Evolutionary conservation across 768 basidiomycete genomes (phyloP), one percentile per base, ranked within the genome.

Genomic region (Tulasnella sp.): DNA sequence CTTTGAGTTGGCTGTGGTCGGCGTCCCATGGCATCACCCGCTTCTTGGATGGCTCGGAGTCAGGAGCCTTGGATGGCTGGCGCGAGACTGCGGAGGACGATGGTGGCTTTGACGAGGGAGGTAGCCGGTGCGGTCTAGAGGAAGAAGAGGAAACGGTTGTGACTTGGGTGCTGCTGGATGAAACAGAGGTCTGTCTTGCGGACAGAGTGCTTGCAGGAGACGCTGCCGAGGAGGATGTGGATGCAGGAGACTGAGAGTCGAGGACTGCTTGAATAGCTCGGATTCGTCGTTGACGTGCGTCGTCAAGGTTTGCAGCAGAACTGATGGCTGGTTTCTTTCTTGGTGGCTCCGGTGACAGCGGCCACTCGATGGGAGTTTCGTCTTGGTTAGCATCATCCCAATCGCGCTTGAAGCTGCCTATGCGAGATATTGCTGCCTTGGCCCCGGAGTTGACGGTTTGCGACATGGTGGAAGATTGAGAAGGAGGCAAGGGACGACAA

Each of bases 391-490:
- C 36, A 5, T 70, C 67, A 49, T 76, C 75, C 75, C 75, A 76
- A n/a, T 40, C 39, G 25, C 75, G 67, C 67, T 76, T 76, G n/a
- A 76, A 40, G 67, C 75, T 76, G 38, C 34, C n/a, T 1, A 71
- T 42, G 38, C 75, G 37, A n/a, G 75, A 45, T 22, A 67, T 1
- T 12, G 75, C 17, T 2, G 15, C 29, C 25, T 70, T 38, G 4
- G 54, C n/a, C n/a, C 71, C 71, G 12, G 69, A 8, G 1, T 70
- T 39, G n/a, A n/a, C 19, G 40, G 29, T 70, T 70, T 39, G 37
- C n/a, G 37, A 39, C 69, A 70, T 70, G 25, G 37, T 22, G 37
- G 36, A 42, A 34, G 69, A n/a, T n/a, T n/a, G n/a, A n/a, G n/a
- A 38, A 14, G 15, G 11, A 42, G 37, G 19, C 11, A 29, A 42